Base-by-base conservation (phyloP, 495 filamentous ascomycete genomes). In the Tuber melanosporum region DNA sequence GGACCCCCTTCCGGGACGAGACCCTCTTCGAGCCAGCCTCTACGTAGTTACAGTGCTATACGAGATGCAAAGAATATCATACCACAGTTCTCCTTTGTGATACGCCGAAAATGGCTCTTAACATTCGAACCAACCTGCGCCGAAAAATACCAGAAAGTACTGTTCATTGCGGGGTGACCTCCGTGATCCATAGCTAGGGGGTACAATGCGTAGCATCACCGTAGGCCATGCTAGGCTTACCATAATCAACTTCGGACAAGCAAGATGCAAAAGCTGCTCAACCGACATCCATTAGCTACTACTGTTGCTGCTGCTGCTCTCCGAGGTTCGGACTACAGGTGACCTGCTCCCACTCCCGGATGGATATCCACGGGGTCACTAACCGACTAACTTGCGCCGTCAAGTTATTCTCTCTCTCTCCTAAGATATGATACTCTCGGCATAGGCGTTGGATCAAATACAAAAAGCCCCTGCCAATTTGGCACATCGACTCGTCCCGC, bases 401-500 rank as follows among this genome's bases (percentile, higher is more conserved):
- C 12, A 66, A 26, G 57, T 7, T 66, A 26, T n/a, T 66, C 26
- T 57, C 32, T 6, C 57, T 15, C 32, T 6, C 57, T 32, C n/a
- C 26, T 9, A 62, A 36, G 26, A 15, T 36, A 17, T 26, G 26
- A 6, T 66, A 17, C 14, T 66, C 32, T 26, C 32, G 32, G 57
- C 14, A 66, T 17, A 66, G 14, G 32, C 36, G 57, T 66, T 19
- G 57, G 17, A 26, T 19, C 17, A 36, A 36, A 66, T 36, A 36
- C 15, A 26, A 72, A 26, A 49, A 75, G 70, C 19, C 43, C 41
- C 26, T 12, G 9, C 17, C 39, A 72, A 75, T 36, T 71, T 36
- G n/a, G 45, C 12, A 44, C n/a, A 47, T 75, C 43, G n/a, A 71
- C 43, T 49, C 74, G 49, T 26, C 62, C 66, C n/a, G 47, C 42